These are phyloP conservation scores for sunflower (Helianthus annuus) DNA, from an alignment of 129 eudicot genomes.

Conservation along the genomic window DNA sequence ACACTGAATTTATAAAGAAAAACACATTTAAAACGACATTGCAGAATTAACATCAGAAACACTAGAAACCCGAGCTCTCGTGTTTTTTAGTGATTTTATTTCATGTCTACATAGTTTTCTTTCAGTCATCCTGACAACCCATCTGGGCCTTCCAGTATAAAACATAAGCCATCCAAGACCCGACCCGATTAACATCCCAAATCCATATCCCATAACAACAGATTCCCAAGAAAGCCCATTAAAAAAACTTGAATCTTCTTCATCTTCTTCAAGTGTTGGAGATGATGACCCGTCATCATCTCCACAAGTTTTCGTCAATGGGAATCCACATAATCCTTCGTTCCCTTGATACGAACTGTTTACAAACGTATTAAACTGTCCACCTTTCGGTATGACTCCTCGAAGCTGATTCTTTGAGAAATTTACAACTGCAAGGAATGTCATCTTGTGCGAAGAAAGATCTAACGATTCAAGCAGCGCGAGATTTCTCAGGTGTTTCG, in stretches of 20 bases:
- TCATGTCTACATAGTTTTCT: conserved; percentile 13
- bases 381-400: conserved; percentile 37
- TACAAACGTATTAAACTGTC: conserved; percentile 34
- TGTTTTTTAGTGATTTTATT: neutral
- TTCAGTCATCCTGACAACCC: conserved; percentile 34
- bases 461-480: conserved; percentile 33
- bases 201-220: conserved; percentile 36
- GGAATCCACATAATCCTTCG: conserved; percentile 35
- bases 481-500: conserved; percentile 20
- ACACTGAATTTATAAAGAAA: too few species aligned
- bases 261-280: conserved; percentile 9
- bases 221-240: conserved; percentile 38
- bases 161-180: conserved; percentile 28
- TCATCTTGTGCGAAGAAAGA: conserved; percentile 37
- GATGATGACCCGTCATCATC: neutral
- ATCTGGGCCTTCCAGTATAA: conserved; percentile 33
- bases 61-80: neutral
- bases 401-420: conserved; percentile 37
- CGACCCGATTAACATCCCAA: conserved; percentile 29
- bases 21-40: neutral
- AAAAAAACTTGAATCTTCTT: conserved; percentile 17
- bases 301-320: conserved; percentile 32
- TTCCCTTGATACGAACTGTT: conserved; percentile 29
- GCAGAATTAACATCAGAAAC: neutral
- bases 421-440: conserved; percentile 25